Evolutionary conservation across 805 yeast species (phyloP).

Genomic region (Metschnikowia picachoensis): DNA sequence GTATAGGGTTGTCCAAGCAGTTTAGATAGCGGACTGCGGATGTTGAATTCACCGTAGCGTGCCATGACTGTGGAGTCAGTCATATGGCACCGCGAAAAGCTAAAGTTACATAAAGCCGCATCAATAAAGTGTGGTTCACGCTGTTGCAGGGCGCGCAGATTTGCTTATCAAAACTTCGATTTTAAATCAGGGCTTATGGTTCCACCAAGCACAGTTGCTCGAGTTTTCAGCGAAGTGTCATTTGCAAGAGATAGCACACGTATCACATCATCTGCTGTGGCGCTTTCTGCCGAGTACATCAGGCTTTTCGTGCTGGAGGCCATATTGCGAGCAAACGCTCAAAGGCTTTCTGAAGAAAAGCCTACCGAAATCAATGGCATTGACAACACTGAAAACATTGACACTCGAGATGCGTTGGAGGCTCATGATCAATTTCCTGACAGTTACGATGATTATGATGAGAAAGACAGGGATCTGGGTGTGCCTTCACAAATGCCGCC

Average conservation of each 20-base stretch:
- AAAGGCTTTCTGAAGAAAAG: constrained; percentile 31
- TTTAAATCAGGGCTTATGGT: constrained; percentile 2
- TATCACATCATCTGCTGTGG: constrained; percentile 46
- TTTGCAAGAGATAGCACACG: constrained; percentile 45
- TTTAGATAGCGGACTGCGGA: too few species aligned
- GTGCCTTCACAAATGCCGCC: constrained; percentile 16
- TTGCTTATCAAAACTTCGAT: too few species aligned
- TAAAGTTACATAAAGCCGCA: too few species aligned
- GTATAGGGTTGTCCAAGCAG: too few species aligned
- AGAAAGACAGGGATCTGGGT: constrained; percentile 15
- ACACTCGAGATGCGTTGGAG: constrained; percentile 5
- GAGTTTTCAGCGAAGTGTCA: constrained; percentile 49
- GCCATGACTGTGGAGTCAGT: too few species aligned
- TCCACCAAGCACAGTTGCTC: constrained; percentile 39
- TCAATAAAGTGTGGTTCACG: too few species aligned
- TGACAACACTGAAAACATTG: constrained; percentile 21
- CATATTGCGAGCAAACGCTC: constrained; percentile 53
- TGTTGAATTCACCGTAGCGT: too few species aligned
- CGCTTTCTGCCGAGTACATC: constrained; percentile 51
- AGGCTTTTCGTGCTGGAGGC: constrained; percentile 58
- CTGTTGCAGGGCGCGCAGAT: too few species aligned
- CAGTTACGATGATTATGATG: constrained; percentile 18
- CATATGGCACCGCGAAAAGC: too few species aligned
- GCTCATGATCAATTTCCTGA: constrained; percentile 9
- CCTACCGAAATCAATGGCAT: constrained; percentile 31